Evolutionary conservation across 225 moss, liverwort and hornwort genomes (phyloP).

Genomic region (Neckera pumila): DNA sequence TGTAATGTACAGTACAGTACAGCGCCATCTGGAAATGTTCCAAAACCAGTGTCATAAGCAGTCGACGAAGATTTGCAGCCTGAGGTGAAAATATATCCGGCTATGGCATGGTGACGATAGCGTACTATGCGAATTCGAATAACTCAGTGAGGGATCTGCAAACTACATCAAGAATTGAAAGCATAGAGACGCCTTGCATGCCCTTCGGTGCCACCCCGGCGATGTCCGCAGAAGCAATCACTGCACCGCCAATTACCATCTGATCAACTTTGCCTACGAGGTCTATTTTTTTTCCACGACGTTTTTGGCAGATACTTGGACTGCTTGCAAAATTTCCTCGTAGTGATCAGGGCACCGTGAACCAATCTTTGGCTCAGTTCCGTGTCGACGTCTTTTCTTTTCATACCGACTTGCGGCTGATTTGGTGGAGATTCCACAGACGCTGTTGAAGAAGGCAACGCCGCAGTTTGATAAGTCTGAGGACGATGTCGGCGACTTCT

Average conservation of each 20-base stretch:
- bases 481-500: not conserved
- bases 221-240: constrained; percentile 66
- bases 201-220: not conserved
- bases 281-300: not conserved
- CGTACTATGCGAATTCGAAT: not conserved
- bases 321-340: no score
- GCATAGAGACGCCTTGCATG: no score
- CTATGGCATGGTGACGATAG: not conserved
- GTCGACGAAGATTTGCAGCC: not conserved
- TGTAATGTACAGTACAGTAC: no score
- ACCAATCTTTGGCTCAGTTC: no score
- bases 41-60: no score
- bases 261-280: constrained; percentile 39
- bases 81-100: not conserved
- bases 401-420: no score
- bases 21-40: no score
- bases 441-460: not conserved
- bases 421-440: no score
- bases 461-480: constrained; percentile 1
- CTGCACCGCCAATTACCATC: constrained; percentile 3
- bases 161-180: no score
- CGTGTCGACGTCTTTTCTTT: no score
- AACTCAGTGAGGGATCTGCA: not conserved
- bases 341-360: no score
- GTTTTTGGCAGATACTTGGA: not conserved